phyloP scores from a whole-genome alignment of 2,329 filamentous ascomycete genomes.

The Fusarium piperis region DNA sequence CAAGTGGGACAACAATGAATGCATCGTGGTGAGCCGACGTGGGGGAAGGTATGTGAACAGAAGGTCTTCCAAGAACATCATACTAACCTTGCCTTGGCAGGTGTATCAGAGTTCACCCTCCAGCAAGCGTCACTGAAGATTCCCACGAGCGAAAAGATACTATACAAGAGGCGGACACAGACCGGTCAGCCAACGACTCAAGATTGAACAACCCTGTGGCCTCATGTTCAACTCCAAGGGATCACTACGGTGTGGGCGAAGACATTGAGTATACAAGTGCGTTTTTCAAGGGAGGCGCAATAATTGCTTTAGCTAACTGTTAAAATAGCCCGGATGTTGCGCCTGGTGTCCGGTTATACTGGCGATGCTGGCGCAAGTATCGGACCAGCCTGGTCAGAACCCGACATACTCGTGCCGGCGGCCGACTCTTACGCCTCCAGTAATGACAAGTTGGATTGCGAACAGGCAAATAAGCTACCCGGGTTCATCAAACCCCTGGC shows the following conservation, averaged over 20 bases:
- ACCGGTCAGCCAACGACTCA: background rate
- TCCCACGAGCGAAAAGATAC: background rate
- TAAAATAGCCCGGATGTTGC: background rate
- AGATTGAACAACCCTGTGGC: background rate
- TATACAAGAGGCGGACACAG: background rate
- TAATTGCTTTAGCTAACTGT: background rate
- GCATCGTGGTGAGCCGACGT: background rate
- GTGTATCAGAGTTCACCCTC: background rate
- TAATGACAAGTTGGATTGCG: background rate
- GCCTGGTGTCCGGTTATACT: background rate
- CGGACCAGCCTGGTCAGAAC: background rate
- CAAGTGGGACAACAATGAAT: conserved; percentile 76
- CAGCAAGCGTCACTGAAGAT: background rate
- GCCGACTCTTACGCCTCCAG: conserved; percentile 48
- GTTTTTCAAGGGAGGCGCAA: background rate
- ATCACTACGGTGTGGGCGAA: background rate
- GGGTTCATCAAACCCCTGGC: conserved; percentile 83
- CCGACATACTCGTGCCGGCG: background rate
- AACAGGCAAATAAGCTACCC: conserved; percentile 51
- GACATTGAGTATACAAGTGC: background rate
- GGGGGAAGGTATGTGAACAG: background rate
- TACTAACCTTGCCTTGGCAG: background rate
- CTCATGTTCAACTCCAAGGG: background rate
- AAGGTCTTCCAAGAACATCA: conserved; percentile 7
- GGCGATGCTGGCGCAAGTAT: background rate